These are phyloP conservation scores for Penicillium psychrosexuale DNA, from an alignment of 2,329 filamentous ascomycete genomes.

Conservation along the genomic window DNA sequence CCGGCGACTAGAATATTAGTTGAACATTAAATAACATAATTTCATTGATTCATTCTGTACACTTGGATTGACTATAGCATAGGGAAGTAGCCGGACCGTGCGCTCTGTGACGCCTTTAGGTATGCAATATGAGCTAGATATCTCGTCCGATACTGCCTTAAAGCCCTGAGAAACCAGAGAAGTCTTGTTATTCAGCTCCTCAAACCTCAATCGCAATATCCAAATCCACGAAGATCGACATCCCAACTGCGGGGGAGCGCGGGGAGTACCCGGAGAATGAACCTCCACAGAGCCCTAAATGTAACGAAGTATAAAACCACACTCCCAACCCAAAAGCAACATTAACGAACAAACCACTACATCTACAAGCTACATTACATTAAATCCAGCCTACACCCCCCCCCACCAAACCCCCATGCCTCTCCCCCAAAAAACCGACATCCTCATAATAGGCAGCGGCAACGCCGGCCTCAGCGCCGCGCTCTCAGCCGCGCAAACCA, in stretches of 20 bases:
- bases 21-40: conserved; percentile 8
- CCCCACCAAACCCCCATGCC: not conserved
- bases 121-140: too few species aligned
- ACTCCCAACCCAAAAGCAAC: not conserved
- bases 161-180: too few species aligned
- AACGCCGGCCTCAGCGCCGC: conserved; percentile 64
- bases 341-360: not conserved
- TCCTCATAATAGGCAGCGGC: conserved; percentile 59
- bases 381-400: too few species aligned
- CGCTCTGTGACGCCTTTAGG: too few species aligned
- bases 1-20: conserved; percentile 4
- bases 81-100: not conserved
- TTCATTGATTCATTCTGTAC: not conserved
- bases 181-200: too few species aligned
- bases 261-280: not conserved
- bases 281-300: conserved; percentile 5
- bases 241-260: conserved; percentile 1
- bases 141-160: too few species aligned
- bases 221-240: conserved; percentile 1
- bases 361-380: not conserved
- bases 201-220: not conserved
- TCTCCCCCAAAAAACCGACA: conserved; percentile 16
- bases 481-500: conserved; percentile 52
- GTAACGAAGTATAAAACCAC: not conserved
- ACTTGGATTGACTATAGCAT: not conserved